phyloP scores from a whole-genome alignment of 495 filamentous ascomycete genomes.

The Daldinia bambusicola region DNA sequence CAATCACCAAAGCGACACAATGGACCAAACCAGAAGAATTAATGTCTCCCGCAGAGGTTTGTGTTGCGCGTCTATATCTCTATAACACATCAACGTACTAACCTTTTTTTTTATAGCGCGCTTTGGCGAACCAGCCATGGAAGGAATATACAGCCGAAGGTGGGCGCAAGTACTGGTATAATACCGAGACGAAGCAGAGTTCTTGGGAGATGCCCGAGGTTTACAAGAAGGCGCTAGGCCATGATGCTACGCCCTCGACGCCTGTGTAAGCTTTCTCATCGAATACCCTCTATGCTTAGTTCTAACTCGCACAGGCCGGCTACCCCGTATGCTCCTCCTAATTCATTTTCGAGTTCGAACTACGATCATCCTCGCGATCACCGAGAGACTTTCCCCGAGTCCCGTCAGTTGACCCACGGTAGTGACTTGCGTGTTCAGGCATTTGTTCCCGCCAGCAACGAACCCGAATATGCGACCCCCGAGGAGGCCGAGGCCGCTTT shows the following conservation, averaged over 20 bases:
- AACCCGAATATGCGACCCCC: slow-evolving; percentile 83
- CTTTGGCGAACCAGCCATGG: slow-evolving; percentile 86
- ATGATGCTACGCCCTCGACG: slow-evolving; percentile 58
- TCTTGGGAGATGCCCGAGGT: slow-evolving; percentile 94
- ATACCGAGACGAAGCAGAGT: slow-evolving; percentile 89
- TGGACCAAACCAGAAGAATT: slow-evolving; percentile 93
- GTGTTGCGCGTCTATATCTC: slow-evolving; percentile 38
- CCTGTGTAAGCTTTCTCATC: slow-evolving; percentile 66
- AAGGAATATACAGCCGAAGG: slow-evolving; percentile 89
- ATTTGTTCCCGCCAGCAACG: slow-evolving; percentile 71
- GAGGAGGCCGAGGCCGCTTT: slow-evolving; percentile 97
- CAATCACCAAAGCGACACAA: slow-evolving; percentile 85
- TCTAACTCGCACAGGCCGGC: slow-evolving; percentile 55
- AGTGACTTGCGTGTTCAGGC: slow-evolving; percentile 71
- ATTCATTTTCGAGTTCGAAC: slow-evolving; percentile 56
- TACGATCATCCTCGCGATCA: slow-evolving; percentile 54
- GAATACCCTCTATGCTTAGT: slow-evolving; percentile 27
- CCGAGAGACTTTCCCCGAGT: slow-evolving; percentile 67
- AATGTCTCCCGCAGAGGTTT: slow-evolving; percentile 87
- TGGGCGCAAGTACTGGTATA: slow-evolving; percentile 93
- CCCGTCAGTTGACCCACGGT: slow-evolving; percentile 75
- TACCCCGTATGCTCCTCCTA: slow-evolving; percentile 73
- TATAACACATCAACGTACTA: slow-evolving; percentile 21
- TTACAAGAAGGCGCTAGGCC: slow-evolving; percentile 76
- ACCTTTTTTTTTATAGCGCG: slow-evolving; percentile 64